Evolutionary conservation across 441 rosid species (phyloP).

Genomic region (Adansonia rubrostipa): DNA sequence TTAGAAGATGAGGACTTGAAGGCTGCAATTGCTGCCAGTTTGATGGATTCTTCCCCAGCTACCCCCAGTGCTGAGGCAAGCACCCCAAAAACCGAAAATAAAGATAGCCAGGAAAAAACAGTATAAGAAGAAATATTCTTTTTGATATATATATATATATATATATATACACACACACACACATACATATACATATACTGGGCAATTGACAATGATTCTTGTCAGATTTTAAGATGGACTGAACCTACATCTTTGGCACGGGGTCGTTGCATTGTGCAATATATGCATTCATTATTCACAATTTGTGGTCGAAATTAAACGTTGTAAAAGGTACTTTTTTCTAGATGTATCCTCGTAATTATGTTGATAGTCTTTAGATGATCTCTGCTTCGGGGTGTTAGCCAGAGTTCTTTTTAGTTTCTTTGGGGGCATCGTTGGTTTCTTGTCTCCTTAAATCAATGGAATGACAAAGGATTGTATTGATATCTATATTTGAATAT

Average conservation of each 20-base stretch:
- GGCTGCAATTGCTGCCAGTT: constrained; percentile 91
- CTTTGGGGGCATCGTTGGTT: neutral
- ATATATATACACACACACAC: no score
- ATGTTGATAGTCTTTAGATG: neutral
- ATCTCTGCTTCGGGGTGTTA: neutral
- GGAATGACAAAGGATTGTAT: no score
- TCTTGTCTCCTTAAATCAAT: neutral
- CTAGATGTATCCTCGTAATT: neutral
- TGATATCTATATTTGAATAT: no score
- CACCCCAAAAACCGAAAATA: constrained; percentile 40
- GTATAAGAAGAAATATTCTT: constrained; percentile 26
- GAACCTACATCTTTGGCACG: constrained; percentile 17
- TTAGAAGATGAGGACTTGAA: constrained; percentile 83
- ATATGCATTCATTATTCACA: constrained; percentile 28
- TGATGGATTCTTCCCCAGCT: constrained; percentile 69
- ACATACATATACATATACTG: neutral
- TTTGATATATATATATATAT: neutral
- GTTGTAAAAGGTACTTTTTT: constrained; percentile 4
- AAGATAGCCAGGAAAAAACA: constrained; percentile 39
- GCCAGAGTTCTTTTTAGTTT: neutral
- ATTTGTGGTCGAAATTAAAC: constrained; percentile 22
- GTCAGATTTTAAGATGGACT: constrained; percentile 25
- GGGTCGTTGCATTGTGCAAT: constrained; percentile 27
- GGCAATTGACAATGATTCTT: constrained; percentile 24
- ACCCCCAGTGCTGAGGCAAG: constrained; percentile 40